Base-by-base conservation (phyloP, 768 basidiomycete genomes). In the Lactarius indigo region DNA sequence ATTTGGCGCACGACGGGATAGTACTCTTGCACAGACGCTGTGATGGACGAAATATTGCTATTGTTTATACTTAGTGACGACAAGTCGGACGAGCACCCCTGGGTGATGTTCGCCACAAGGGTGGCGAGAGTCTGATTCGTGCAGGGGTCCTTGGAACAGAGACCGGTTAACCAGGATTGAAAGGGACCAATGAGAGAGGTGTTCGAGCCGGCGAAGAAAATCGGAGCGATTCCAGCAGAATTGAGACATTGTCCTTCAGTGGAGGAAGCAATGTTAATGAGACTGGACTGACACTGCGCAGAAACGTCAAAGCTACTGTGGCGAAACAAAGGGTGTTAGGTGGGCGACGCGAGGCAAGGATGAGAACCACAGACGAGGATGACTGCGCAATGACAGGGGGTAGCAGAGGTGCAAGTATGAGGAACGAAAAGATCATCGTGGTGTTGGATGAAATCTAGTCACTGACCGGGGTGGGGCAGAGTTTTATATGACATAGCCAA, bases 1-100 rank as follows among this genome's bases (percentile, higher is more conserved):
- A 87, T 72, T 68, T 87, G 74, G 61, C 89, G 80, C 4, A 79
- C 78, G 2, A 81, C 78, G 2, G 89, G 87, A 74, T 89, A 92
- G 37, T 74, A 80, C 54, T 72, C 70, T 72, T 90, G 79, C 23
- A 89, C 81, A 23, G 78, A 50, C 4, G 78, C 44, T 2, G 78
- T 78, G 26, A 80, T 58, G 3, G 74, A 31, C 26, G 72, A 59
- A 8, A 72, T n/a, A 37, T 70, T 68, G 47, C 62, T 41, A 56
- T 59, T 64, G 18, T 20, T 44, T 54, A 71, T 44, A 33, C 76
- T 73, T 12, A 75, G 56, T 28, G 71, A 65, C 17, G 67, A 54
- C 26, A 84, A 74, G 56, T 84, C 82, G 35, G 72, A 69, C 18
- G 78, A 69, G 74, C 87, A 88, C 33, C 85, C 85, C 5, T 73